Conservation (phyloP, 2,329 filamentous ascomycete genomes). For the Sclerotiophoma versabilis region DNA sequence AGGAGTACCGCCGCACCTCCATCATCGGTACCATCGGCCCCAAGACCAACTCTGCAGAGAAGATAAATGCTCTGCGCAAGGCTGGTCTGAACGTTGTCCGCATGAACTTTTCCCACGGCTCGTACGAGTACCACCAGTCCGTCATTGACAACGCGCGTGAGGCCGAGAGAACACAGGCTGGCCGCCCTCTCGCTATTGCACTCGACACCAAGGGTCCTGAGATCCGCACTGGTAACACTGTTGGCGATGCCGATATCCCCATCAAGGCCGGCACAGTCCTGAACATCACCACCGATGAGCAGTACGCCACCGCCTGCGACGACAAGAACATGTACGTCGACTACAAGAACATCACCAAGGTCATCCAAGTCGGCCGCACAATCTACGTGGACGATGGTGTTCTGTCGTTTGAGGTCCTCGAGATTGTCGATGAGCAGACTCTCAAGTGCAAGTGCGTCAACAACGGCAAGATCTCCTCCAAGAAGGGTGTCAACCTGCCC, state of each 20-base stretch:
- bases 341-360: constrained; percentile 99
- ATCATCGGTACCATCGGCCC: constrained; percentile 99
- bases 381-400: constrained; percentile 99
- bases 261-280: constrained; percentile 83
- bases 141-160: constrained; percentile 95
- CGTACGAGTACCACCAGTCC: constrained; percentile 96
- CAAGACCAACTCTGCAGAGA: constrained; percentile 98
- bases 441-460: constrained; percentile 87
- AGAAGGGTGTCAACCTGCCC: constrained; percentile 98
- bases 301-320: constrained; percentile 84
- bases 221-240: constrained; percentile 82
- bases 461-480: constrained; percentile 98
- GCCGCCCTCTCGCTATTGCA: constrained; percentile 93
- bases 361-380: constrained; percentile 86
- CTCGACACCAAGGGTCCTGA: constrained; percentile 86
- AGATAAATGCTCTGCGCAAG: constrained; percentile 91
- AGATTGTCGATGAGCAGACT: constrained; percentile 87
- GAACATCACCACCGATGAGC: constrained; percentile 96
- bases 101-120: constrained; percentile 99
- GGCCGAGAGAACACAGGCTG: constrained; percentile 78
- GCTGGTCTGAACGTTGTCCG: constrained; percentile 96
- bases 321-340: constrained; percentile 98
- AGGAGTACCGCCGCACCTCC: constrained; percentile 93
- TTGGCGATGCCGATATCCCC: constrained; percentile 75
- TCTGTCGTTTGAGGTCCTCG: constrained; percentile 91